These are phyloP conservation scores for Fusarium sp. DNA, from an alignment of 2,329 filamentous ascomycete genomes.

Conservation along the genomic window DNA sequence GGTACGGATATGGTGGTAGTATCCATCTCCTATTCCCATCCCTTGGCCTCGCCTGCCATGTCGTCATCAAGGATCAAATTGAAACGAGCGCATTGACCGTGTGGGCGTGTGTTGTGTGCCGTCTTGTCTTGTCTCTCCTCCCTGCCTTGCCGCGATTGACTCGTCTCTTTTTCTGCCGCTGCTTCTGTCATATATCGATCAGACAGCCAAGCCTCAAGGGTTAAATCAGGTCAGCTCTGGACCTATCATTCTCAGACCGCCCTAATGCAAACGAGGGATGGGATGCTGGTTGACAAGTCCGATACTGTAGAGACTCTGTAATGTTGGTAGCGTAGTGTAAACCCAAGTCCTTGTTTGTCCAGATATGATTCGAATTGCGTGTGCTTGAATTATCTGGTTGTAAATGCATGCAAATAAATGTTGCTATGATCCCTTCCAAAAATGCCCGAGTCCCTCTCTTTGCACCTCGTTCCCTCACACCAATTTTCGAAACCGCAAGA, in stretches of 20 bases:
- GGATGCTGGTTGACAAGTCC: background rate
- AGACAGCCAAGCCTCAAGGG: background rate
- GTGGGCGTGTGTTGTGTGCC: slow-evolving; percentile 6
- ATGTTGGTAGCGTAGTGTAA: background rate
- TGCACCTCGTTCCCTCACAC: background rate
- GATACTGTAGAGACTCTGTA: background rate
- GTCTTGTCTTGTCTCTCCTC: background rate
- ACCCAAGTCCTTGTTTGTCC: background rate
- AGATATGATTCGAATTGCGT: background rate
- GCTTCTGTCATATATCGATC: slow-evolving; percentile 26
- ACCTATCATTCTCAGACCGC: background rate
- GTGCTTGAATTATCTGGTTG: slow-evolving; percentile 8
- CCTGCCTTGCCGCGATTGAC: slow-evolving; percentile 4
- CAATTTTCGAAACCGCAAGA: slow-evolving; percentile 3
- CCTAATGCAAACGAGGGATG: background rate
- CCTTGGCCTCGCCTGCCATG: background rate
- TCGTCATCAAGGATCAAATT: slow-evolving; percentile 1
- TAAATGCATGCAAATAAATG: slow-evolving; percentile 2
- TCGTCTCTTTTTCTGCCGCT: background rate
- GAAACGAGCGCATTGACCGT: slow-evolving; percentile 7
- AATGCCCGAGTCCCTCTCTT: slow-evolving; percentile 2
- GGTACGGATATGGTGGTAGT: background rate
- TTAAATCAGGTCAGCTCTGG: background rate
- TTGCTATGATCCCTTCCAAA: slow-evolving; percentile 1
- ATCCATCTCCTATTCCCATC: background rate